Evolutionary conservation across 2,329 filamentous ascomycete species (phyloP).

Genomic region (Gyromitra esculenta): DNA sequence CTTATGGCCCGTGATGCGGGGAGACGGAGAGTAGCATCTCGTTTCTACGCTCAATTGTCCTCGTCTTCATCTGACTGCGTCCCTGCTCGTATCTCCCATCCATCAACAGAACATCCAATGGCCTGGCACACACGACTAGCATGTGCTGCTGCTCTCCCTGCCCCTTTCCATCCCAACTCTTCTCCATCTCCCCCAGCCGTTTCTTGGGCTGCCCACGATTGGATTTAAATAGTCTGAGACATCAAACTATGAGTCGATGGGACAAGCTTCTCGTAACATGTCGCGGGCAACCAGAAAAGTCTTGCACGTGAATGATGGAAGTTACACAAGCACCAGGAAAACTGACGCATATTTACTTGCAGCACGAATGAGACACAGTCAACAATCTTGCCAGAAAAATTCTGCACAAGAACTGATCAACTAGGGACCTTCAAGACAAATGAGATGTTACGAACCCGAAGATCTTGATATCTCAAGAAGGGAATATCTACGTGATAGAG

Average conservation of each 20-base stretch:
- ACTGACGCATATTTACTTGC: neutral
- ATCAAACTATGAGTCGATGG: neutral
- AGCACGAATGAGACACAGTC: neutral
- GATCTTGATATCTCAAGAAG: neutral
- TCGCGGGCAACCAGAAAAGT: neutral
- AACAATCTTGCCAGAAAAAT: neutral
- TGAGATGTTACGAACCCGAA: constrained; percentile 1
- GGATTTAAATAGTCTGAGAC: constrained; percentile 9
- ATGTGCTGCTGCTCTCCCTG: neutral
- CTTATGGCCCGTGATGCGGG: no score
- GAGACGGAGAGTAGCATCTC: no score
- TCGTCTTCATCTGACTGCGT: neutral
- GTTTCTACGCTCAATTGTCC: no score
- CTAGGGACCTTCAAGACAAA: neutral
- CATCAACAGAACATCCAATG: neutral
- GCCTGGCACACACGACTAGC: neutral
- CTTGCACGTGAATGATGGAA: neutral
- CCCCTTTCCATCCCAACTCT: neutral
- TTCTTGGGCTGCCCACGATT: no score
- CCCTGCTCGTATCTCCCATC: neutral
- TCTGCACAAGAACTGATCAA: constrained; percentile 7
- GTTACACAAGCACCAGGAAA: neutral
- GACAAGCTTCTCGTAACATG: neutral
- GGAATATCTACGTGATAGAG: constrained; percentile 9
- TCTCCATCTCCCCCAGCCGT: neutral